Conservation (phyloP, 495 filamentous ascomycete species). For the Penicillium parvum region DNA sequence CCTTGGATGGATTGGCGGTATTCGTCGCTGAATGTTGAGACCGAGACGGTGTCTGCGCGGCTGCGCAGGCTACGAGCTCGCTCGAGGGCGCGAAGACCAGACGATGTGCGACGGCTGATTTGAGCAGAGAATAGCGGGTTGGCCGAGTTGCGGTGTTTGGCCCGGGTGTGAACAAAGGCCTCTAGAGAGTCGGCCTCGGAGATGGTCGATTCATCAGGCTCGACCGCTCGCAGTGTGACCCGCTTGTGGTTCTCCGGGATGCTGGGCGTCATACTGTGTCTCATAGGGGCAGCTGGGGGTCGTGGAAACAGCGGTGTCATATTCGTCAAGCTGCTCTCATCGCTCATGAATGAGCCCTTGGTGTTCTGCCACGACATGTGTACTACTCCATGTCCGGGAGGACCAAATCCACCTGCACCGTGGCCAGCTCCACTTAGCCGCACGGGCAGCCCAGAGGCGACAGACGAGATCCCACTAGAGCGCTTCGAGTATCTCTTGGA, state of each 20-base stretch:
- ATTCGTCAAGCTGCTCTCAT: slow-evolving; percentile 35
- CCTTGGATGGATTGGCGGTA: slow-evolving; percentile 31
- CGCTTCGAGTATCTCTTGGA: slow-evolving; percentile 42
- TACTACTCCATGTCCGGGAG: slow-evolving; percentile 41
- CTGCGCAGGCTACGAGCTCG: slow-evolving; percentile 36
- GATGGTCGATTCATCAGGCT: slow-evolving; percentile 31
- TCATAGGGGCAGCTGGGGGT: slow-evolving; percentile 31
- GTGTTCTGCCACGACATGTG: slow-evolving; percentile 48
- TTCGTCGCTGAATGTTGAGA: slow-evolving; percentile 34
- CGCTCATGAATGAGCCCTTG: slow-evolving; percentile 33
- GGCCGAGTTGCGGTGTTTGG: slow-evolving; percentile 40
- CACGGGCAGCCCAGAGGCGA: slow-evolving; percentile 36
- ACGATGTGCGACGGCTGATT: slow-evolving; percentile 32
- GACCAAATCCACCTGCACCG: slow-evolving; percentile 47
- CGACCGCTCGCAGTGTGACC: slow-evolving; percentile 32
- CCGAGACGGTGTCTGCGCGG: slow-evolving; percentile 37
- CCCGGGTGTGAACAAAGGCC: slow-evolving; percentile 43
- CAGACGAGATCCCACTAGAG: slow-evolving; percentile 40
- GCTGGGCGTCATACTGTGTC: slow-evolving; percentile 29
- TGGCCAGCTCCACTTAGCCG: slow-evolving; percentile 46
- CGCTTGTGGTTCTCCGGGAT: slow-evolving; percentile 32
- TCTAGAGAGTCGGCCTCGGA: slow-evolving; percentile 44
- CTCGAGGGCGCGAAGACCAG: slow-evolving; percentile 34
- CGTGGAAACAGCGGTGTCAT: slow-evolving; percentile 39
- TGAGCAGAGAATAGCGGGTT: slow-evolving; percentile 43